phyloP scores from a whole-genome alignment of 495 filamentous ascomycete species.

The Bathelium albidoporum region DNA sequence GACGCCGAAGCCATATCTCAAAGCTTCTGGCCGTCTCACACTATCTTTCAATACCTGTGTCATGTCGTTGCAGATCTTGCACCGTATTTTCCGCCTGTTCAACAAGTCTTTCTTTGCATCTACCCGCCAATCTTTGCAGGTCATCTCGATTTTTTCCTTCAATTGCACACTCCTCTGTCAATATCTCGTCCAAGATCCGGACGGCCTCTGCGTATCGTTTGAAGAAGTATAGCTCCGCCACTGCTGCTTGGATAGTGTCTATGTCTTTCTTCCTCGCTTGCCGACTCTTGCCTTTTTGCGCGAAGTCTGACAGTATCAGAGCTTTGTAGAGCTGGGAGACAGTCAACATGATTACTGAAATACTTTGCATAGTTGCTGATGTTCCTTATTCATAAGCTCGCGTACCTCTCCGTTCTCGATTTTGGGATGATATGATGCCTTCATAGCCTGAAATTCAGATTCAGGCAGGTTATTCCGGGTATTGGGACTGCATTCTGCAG shows the following conservation, averaged over 20 bases:
- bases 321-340: constrained; percentile 9
- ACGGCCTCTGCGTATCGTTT: constrained; percentile 5
- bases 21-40: neutral
- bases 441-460: neutral
- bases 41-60: neutral
- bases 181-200: constrained; percentile 9
- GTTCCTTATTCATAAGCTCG: no score
- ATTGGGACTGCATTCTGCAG: neutral
- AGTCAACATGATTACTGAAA: constrained; percentile 6
- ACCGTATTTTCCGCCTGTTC: neutral
- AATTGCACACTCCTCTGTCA: neutral
- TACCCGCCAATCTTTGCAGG: constrained; percentile 9
- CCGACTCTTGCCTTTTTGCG: neutral
- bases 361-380: constrained; percentile 9
- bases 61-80: neutral
- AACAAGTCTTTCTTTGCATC: constrained; percentile 1
- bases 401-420: constrained; percentile 10
- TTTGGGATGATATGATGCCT: neutral
- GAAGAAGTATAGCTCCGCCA: constrained; percentile 18
- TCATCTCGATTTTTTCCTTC: constrained; percentile 9
- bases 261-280: constrained; percentile 15
- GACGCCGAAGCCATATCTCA: neutral
- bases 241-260: constrained; percentile 14
- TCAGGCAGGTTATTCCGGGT: neutral
- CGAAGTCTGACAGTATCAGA: neutral